phyloP scores from a whole-genome alignment of 768 basidiomycete genomes.

The Suillus spraguei region DNA sequence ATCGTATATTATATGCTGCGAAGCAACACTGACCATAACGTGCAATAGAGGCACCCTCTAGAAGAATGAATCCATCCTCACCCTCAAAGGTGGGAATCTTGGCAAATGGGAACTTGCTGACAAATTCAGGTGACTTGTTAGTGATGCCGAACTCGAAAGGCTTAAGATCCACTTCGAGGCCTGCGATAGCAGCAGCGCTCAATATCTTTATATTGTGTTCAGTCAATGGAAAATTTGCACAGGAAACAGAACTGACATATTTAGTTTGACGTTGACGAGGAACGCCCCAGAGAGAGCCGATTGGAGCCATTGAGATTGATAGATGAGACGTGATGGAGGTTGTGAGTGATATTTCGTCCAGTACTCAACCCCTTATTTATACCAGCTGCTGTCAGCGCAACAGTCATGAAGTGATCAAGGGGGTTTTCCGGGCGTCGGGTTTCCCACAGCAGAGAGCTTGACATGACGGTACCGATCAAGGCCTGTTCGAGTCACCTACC shows the following conservation, averaged over 20 bases:
- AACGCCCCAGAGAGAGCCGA: constrained; percentile 32
- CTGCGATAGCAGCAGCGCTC: constrained; percentile 27
- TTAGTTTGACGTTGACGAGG: constrained; percentile 29
- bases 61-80: constrained; percentile 23
- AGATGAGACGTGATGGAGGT: not conserved
- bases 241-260: constrained; percentile 21
- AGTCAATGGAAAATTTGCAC: not conserved
- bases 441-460: not conserved
- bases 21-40: constrained; percentile 25
- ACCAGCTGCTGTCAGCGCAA: not conserved
- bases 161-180: constrained; percentile 28
- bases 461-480: not conserved
- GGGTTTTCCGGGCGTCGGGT: not conserved
- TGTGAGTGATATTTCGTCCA: constrained; percentile 1
- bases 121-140: constrained; percentile 29
- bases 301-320: constrained; percentile 22
- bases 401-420: not conserved
- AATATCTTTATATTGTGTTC: constrained; percentile 24
- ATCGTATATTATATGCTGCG: not conserved
- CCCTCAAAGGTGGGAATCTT: constrained; percentile 32
- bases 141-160: constrained; percentile 26
- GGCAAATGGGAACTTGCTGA: constrained; percentile 32
- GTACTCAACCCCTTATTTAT: not conserved
- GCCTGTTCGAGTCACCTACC: not conserved
- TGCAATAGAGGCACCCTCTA: constrained; percentile 33